Percentiles rank a stretch among this genome's conserved stretches.
phyloP scores from a whole-genome alignment of 495 filamentous ascomycete species.

The Emericellopsis terricola region DNA sequence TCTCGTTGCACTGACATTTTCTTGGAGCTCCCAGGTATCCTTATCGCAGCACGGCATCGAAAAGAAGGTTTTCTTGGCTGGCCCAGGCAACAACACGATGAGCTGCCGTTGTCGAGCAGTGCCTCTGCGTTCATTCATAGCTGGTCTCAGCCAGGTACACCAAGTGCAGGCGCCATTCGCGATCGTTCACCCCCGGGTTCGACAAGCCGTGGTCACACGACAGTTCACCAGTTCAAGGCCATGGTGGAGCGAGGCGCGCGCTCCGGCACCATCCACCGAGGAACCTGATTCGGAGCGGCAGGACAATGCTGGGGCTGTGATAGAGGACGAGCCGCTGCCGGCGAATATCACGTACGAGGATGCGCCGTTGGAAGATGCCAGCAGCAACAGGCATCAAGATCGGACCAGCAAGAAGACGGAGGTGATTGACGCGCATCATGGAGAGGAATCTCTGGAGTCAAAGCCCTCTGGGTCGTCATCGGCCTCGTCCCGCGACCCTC shows the following conservation, averaged over 20 bases:
- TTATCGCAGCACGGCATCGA: slow-evolving; percentile 1
- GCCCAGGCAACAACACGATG: slow-evolving; percentile 12
- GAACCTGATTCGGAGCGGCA: background rate
- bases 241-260: background rate
- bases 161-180: slow-evolving; percentile 4
- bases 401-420: background rate
- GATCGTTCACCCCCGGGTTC: slow-evolving; percentile 1
- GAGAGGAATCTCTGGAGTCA: too few species aligned
- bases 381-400: background rate
- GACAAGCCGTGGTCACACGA: background rate
- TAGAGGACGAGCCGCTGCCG: background rate
- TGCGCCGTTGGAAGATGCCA: background rate
- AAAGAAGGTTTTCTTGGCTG: background rate
- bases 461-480: too few species aligned
- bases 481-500: too few species aligned
- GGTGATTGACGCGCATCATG: background rate
- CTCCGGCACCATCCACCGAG: background rate
- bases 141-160: slow-evolving; percentile 25
- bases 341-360: background rate
- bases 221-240: background rate
- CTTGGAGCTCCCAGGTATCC: background rate
- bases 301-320: background rate
- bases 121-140: slow-evolving; percentile 28
- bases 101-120: slow-evolving; percentile 27
- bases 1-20: background rate